Base-by-base conservation (phyloP, 345 rosid species). In the Anastatica hierochuntica region DNA sequence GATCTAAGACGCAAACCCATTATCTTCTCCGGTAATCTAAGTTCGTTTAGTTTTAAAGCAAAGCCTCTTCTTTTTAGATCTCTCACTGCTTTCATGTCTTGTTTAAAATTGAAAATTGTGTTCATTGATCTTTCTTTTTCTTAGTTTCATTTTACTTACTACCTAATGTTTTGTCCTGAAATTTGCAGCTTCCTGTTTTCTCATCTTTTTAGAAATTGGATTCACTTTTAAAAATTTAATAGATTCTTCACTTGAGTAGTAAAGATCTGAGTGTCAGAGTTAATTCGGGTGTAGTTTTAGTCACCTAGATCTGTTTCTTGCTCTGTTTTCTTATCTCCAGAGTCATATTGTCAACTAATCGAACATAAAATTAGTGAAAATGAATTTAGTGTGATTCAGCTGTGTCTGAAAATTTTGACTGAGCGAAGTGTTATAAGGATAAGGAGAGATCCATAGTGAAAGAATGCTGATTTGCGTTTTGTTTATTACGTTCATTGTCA, bases 231-330 rank as follows among this genome's bases (percentile, higher is more conserved):
- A 10, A 10, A 3, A 3, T 61, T 24, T 24, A 7, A 7, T 5
- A 19, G 5, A 15, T n/a, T 34, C 6, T 35, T 35, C 7, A 14
- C n/a, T 26, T 14, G 20, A 8, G 68, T 55, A 6, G 26, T 54
- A 38, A 3, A 39, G 68, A 54, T 63, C 68, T 16, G 49, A 46
- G 41, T 45, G 47, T 63, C 14, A 41, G 24, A 49, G 41, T 17
- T 21, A 27, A 49, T 11, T 33, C 20, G 7, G 45, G 52, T 45
- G n/a, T 46, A 37, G 41, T 45, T 63, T 54, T n/a, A n/a, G n/a
- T n/a, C n/a, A n/a, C n/a, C n/a, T n/a, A n/a, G n/a, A n/a, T n/a
- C n/a, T n/a, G 44, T 16, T 24, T 12, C 8, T 26, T 62, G 10
- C 46, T 43, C 44, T 42, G 16, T 61, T 40, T 49, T 46, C 44